phyloP scores from a whole-genome alignment of 352 stramenopile genomes.

The Globisporangium parvum region DNA sequence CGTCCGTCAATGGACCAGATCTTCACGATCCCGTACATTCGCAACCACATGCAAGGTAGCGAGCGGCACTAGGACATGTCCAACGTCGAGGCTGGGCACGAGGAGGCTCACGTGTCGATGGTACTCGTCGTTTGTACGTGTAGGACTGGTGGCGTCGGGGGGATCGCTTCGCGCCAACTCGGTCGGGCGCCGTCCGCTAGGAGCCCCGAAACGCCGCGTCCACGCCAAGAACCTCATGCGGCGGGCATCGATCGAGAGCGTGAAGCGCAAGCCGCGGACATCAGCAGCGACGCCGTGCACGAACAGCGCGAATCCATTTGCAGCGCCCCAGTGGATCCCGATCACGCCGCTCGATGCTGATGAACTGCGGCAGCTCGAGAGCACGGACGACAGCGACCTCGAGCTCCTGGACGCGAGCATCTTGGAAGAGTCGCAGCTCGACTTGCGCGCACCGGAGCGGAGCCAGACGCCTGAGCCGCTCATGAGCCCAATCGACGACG shows the following conservation, averaged over 20 bases:
- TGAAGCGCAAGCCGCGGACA: constrained; percentile 12
- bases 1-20: constrained; percentile 74
- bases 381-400: constrained; percentile 25
- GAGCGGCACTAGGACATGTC: background rate
- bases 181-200: constrained; percentile 27
- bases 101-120: background rate
- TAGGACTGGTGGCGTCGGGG: constrained; percentile 46
- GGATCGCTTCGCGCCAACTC: constrained; percentile 45
- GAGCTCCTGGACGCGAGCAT: constrained; percentile 41
- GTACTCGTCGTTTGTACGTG: background rate
- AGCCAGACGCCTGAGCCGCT: constrained; percentile 53
- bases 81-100: background rate
- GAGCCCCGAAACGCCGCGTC: constrained; percentile 27
- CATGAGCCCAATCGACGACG: constrained; percentile 18
- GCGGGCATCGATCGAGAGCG: constrained; percentile 33
- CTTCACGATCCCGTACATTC: constrained; percentile 64
- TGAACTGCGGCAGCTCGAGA: constrained; percentile 20
- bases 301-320: constrained; percentile 1
- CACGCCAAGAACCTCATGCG: constrained; percentile 38
- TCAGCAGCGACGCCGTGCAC: too few species aligned
- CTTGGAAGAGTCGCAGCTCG: constrained; percentile 41
- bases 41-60: constrained; percentile 62
- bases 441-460: constrained; percentile 46
- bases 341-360: constrained; percentile 31
- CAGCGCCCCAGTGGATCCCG: constrained; percentile 36